phyloP scores from a whole-genome alignment of 2,329 filamentous ascomycete genomes.

The Aureobasidium namibiae region DNA sequence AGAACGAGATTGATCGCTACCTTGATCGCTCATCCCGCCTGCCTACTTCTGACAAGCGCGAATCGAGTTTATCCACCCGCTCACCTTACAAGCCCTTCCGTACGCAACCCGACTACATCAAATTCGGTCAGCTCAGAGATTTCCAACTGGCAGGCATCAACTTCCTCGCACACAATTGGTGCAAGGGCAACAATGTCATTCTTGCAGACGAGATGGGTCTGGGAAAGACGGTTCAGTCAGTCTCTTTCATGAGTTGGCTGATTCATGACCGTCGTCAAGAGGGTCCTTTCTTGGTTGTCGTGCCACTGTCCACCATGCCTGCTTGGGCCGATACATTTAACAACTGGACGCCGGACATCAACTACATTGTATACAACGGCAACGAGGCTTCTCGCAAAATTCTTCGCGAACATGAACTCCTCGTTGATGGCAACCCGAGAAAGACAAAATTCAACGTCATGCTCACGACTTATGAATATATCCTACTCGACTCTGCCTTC shows the following conservation, averaged over 20 bases:
- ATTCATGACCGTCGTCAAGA: constrained; percentile 83
- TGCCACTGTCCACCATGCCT: constrained; percentile 91
- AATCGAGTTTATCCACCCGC: constrained; percentile 68
- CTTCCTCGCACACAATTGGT: constrained; percentile 95
- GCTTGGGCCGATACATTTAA: constrained; percentile 99
- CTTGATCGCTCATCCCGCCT: constrained; percentile 74
- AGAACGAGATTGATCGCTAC: constrained; percentile 86
- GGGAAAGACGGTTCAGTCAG: constrained; percentile 95
- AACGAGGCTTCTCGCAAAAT: constrained; percentile 77
- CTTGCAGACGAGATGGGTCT: constrained; percentile 98
- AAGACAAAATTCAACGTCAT: constrained; percentile 97
- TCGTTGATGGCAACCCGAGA: constrained; percentile 75
- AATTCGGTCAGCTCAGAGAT: constrained; percentile 73
- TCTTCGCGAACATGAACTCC: constrained; percentile 82
- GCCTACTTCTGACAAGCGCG: constrained; percentile 69
- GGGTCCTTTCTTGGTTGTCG: constrained; percentile 93
- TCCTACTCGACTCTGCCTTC: constrained; percentile 76
- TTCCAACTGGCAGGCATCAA: constrained; percentile 94
- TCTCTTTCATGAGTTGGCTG: constrained; percentile 95
- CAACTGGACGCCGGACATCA: constrained; percentile 88
- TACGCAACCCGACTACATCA: constrained; percentile 77
- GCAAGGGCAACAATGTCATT: constrained; percentile 87
- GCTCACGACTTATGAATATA: constrained; percentile 95
- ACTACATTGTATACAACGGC: constrained; percentile 94
- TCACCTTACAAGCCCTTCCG: constrained; percentile 64